These are phyloP conservation scores for Stachybotrys chartarum DNA, from an alignment of 2,329 filamentous ascomycete species.

Conservation along the genomic window DNA sequence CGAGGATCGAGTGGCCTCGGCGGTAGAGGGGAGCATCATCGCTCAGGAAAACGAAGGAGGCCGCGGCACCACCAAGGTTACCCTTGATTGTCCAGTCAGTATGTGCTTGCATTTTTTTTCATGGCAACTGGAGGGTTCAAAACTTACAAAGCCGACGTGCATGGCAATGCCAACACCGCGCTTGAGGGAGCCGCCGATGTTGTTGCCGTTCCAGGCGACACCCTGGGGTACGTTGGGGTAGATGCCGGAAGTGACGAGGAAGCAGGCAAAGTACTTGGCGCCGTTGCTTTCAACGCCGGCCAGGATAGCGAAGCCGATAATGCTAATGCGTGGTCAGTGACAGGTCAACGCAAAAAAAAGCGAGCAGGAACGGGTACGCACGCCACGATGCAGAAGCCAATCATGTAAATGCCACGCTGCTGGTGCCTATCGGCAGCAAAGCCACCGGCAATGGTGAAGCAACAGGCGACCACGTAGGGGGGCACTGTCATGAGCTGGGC, in stretches of 20 bases:
- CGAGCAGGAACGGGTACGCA: constrained; percentile 12
- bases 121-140: not conserved
- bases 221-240: constrained; percentile 50
- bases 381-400: constrained; percentile 26
- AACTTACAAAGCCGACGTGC: constrained; percentile 38
- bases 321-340: constrained; percentile 14
- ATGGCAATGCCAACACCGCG: constrained; percentile 48
- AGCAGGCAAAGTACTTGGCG: constrained; percentile 41
- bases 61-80: constrained; percentile 27
- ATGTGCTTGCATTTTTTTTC: not conserved
- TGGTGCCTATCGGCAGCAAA: constrained; percentile 32
- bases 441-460: constrained; percentile 29
- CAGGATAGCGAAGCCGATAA: constrained; percentile 25
- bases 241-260: constrained; percentile 29
- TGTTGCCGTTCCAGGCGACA: constrained; percentile 53
- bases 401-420: constrained; percentile 30
- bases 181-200: constrained; percentile 48
- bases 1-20: constrained; percentile 51
- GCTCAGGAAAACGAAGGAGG: constrained; percentile 25
- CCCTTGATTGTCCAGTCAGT: constrained; percentile 18
- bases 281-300: constrained; percentile 23
- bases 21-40: constrained; percentile 46
- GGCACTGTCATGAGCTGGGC: constrained; percentile 31
- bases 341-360: not conserved
- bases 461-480: constrained; percentile 27